Conservation (phyloP, 2,329 filamentous ascomycete species). For the Hawksworthiomyces lignivorus region DNA sequence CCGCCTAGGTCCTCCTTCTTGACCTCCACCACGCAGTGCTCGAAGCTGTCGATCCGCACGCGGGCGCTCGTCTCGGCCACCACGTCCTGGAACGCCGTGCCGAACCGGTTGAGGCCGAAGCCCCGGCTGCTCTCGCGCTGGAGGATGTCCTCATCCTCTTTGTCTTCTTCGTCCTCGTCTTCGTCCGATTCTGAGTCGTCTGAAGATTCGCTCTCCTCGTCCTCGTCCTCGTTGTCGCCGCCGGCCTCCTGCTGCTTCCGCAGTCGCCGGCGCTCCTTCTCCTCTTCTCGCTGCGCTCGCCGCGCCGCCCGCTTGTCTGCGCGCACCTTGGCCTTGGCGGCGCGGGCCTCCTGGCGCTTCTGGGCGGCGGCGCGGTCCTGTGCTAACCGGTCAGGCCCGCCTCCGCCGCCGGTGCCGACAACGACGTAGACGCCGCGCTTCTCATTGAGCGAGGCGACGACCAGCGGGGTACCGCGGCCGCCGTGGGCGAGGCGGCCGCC, state of each 20-base stretch:
- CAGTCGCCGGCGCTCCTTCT: constrained; percentile 49
- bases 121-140: constrained; percentile 28
- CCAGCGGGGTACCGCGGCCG: constrained; percentile 71
- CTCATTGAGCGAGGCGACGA: constrained; percentile 85
- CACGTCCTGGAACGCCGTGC: constrained; percentile 91
- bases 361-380: constrained; percentile 53
- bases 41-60: constrained; percentile 91
- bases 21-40: constrained; percentile 97
- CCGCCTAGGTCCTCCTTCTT: constrained; percentile 86
- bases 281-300: constrained; percentile 53
- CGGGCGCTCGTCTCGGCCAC: constrained; percentile 83
- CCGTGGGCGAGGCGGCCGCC: constrained; percentile 64
- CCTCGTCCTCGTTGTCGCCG: constrained; percentile 31
- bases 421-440: constrained; percentile 81
- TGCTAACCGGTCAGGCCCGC: constrained; percentile 66
- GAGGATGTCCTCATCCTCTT: constrained; percentile 36
- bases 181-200: constrained; percentile 35
- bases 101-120: constrained; percentile 81
- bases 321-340: constrained; percentile 54
- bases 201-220: constrained; percentile 36
- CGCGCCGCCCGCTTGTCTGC: constrained; percentile 52
- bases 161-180: constrained; percentile 39
- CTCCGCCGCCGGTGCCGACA: constrained; percentile 84
- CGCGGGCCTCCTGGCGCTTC: constrained; percentile 54
- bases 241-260: constrained; percentile 21